A percentile compares a stretch with the other conserved stretches of the same genome.
Conservation (phyloP, 2,329 filamentous ascomycete genomes). For the Pseudogymnoascus sp. region DNA sequence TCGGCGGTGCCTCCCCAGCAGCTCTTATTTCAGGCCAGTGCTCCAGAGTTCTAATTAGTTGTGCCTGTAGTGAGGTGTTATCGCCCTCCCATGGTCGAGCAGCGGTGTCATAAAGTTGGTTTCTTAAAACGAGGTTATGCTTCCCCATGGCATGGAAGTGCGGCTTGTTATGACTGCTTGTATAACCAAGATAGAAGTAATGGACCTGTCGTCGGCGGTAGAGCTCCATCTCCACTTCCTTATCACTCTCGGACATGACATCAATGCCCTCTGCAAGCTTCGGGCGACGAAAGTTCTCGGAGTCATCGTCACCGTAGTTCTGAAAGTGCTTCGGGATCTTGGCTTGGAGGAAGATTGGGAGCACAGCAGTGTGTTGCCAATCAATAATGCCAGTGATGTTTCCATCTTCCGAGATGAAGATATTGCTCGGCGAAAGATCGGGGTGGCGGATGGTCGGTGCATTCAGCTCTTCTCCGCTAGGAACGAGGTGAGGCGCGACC, state of each 20-base stretch:
- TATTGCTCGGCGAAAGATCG: slow-evolving; percentile 24
- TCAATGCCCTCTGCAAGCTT: slow-evolving; percentile 14
- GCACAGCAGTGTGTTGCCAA: slow-evolving; percentile 25
- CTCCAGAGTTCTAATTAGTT: slow-evolving; percentile 15
- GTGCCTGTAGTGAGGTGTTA: slow-evolving; percentile 18
- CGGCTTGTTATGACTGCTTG: slow-evolving; percentile 14
- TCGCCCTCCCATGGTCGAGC: slow-evolving; percentile 18
- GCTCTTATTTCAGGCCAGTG: slow-evolving; percentile 16
- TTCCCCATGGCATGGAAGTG: slow-evolving; percentile 16
- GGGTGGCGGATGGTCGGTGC: slow-evolving; percentile 16
- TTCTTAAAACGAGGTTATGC: slow-evolving; percentile 16
- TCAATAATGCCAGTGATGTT: slow-evolving; percentile 24
- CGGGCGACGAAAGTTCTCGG: slow-evolving; percentile 16
- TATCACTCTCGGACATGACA: slow-evolving; percentile 14
- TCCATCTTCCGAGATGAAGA: slow-evolving; percentile 22
- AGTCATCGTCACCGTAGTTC: slow-evolving; percentile 27
- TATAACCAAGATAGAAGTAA: slow-evolving; percentile 17
- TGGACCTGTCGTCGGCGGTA: slow-evolving; percentile 18
- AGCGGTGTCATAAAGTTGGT: slow-evolving; percentile 16
- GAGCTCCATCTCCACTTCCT: slow-evolving; percentile 16
- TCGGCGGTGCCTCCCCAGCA: slow-evolving; percentile 11
- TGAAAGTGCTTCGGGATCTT: slow-evolving; percentile 28
- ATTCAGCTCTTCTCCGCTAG: slow-evolving; percentile 13
- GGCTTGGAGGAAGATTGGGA: slow-evolving; percentile 24
- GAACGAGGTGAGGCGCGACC: slow-evolving; percentile 16